phyloP scores from a whole-genome alignment of 257 asterid genomes.

The Solanum sejunctum region DNA sequence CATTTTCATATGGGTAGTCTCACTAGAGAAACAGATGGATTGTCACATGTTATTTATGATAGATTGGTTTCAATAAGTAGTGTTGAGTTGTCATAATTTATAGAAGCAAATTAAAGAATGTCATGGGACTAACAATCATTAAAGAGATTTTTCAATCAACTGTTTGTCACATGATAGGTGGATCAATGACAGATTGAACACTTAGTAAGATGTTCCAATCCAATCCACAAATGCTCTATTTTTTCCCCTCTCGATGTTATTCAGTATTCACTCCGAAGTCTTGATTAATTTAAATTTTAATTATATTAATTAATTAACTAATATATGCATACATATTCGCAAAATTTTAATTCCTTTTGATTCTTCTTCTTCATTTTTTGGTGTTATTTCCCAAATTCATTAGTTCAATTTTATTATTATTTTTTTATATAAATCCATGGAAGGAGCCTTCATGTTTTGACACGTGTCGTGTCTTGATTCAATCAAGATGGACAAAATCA shows the following conservation, averaged over 20 bases:
- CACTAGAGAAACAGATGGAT: neutral
- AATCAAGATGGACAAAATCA: neutral
- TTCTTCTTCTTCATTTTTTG: neutral
- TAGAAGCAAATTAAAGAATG: neutral
- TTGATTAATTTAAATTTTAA: too few species aligned
- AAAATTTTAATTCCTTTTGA: too few species aligned
- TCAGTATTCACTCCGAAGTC: neutral
- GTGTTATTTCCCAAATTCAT: neutral
- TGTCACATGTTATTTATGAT: neutral
- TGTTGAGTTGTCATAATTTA: neutral
- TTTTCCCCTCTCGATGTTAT: neutral
- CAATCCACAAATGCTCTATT: neutral
- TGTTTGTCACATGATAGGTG: neutral
- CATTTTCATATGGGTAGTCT: neutral
- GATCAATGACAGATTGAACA: neutral
- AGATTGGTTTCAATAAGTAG: neutral
- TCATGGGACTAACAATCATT: neutral
- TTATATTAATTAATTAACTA: too few species aligned
- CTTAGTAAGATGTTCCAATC: neutral
- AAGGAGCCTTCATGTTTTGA: neutral
- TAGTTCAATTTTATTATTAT: neutral
- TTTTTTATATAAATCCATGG: neutral
- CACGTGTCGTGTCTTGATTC: neutral
- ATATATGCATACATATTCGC: too few species aligned
- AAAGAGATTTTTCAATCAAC: neutral